Evolutionary conservation across 176 grass and related monocot genomes (phyloP), one percentile per base, ranked within the genome.

Genomic region (Miscanthus lutarioriparius): DNA sequence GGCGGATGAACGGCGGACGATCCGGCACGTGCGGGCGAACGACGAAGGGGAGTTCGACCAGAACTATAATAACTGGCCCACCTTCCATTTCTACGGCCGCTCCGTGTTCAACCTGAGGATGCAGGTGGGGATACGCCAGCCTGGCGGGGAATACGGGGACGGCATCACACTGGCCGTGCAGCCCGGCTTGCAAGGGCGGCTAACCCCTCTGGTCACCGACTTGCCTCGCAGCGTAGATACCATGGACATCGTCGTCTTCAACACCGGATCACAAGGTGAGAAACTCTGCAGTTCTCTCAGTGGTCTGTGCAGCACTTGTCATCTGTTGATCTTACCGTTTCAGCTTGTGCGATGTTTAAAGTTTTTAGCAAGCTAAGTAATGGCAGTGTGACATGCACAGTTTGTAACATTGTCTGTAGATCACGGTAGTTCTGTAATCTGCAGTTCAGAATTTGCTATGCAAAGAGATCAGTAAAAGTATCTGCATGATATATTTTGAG

Each of bases 151-250:
- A 14, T 4, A 14, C n/a, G 9, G n/a, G 67, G 10, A 4, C 72
- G 5, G 7, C 69, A 8, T 70, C 64, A 76, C 6, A 51, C 9
- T 87, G 64, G 82, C 72, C 41, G 16, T 82, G 13, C 15, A 39
- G 56, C 63, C 64, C 2, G 86, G 86, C 22, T 15, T 2, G 22
- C 19, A n/a, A 11, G 86, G 64, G 12, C 74, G 39, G 79, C 38
- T 28, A 8, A 82, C 64, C 16, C 86, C 86, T 70, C 79, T 87
- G 15, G 22, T 51, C 48, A 51, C 48, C 48, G 48, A 51, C 48
- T 5, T 51, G 48, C 48, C 48, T 51, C 48, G 48, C 48, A 51
- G 48, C 48, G 48, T 7, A 4, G 6, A 15, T 15, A 0, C 16
- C 8, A 62, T 82, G 49, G 51, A 26, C 19, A 28, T 87, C 43